Evolutionary conservation across 805 yeast species (phyloP), one percentile per base, ranked within the genome.

Genomic region (Candida hispaniensis): DNA sequence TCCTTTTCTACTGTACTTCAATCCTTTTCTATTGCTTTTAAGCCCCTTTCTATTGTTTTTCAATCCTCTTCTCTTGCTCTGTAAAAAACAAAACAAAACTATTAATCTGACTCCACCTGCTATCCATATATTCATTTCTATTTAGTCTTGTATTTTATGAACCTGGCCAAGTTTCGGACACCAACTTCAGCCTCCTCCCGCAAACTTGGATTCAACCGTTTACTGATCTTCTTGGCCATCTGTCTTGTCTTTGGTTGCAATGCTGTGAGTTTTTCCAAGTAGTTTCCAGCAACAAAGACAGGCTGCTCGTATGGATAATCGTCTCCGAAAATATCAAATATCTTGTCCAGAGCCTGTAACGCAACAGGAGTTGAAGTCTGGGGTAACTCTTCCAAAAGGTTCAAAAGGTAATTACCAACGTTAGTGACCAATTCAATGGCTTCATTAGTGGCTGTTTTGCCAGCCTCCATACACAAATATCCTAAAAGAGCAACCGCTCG

Each of bases 311-410:
- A 85, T 10, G 62, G 67, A 47, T 64, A 78, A 21, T 67, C 67
- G 57, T 91, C 97, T 9, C 79, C 79, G 56, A 78, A 91, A 5
- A 85, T 63, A 41, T 83, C 95, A 55, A 73, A 82, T 5, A 85
- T 48, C 2, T 71, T 60, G 47, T 81, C 77, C 14, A 81, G 54
- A 15, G 76, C 59, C 42, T 78, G 88, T 24, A 73, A 54, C 4
- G 73, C 57, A 7, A 73, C 53, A 41, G 61, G 66, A 1, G 62
- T 51, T 1, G 60, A 49, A 3, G 56, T 43, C 12, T 47, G 41
- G 10, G 54, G 54, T 10, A 53, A 41, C 23, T 21, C 47, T 30
- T 14, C 34, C 17, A 67, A 41, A 41, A 56, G 39, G 23, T 51
- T 46, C 35, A 62, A 23, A 20, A 74, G 55, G 42, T 70, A 66